Evolutionary conservation across 441 rosid genomes (phyloP), one percentile per base, ranked within the genome.

Genomic region (Adansonia madagascariensis): DNA sequence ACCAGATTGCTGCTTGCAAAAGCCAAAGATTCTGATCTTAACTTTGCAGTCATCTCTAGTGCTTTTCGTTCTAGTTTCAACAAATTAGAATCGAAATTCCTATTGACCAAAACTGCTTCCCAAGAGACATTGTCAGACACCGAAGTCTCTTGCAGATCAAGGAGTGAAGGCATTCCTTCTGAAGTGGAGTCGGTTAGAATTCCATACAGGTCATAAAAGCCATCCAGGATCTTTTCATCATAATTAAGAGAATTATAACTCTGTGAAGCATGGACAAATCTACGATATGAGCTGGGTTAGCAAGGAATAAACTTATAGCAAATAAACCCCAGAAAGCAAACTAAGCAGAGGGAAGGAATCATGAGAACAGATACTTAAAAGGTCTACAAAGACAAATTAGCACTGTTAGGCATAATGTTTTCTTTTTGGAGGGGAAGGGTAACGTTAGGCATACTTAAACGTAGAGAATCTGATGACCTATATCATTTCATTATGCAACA

Each of bases 151-250:
- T 95, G 99, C 73, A 95, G 86, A 90, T 95, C 97, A 81, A 95
- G 84, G 17, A 95, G 89, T 14, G 98, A 89, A 60, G 99, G 98
- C 90, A 95, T 92, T 82, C 89, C 87, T 65, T 92, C 96, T 35
- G 88, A 81, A 65, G 87, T 71, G 11, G 94, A 85, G 69, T 79
- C 90, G 5, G 80, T 87, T 80, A 86, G 75, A 82, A 89, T 85
- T 82, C 98, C 98, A 80, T 92, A 92, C 47, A 95, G 79, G 67
- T 95, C 99, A 70, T 93, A 95, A 75, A 95, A 95, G 64, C 99
- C 98, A 82, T 95, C 98, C 91, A 91, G 50, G 88, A 95, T 87
- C 91, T 92, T 95, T 87, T 95, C 99, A 85, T 93, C 98, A 75
- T 91, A 95, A 77, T 94, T 88, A 83, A 95, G 98, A 85, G 94